Base-by-base conservation (phyloP, 1,284 basidiomycete genomes). In the Ustilago hordei region DNA sequence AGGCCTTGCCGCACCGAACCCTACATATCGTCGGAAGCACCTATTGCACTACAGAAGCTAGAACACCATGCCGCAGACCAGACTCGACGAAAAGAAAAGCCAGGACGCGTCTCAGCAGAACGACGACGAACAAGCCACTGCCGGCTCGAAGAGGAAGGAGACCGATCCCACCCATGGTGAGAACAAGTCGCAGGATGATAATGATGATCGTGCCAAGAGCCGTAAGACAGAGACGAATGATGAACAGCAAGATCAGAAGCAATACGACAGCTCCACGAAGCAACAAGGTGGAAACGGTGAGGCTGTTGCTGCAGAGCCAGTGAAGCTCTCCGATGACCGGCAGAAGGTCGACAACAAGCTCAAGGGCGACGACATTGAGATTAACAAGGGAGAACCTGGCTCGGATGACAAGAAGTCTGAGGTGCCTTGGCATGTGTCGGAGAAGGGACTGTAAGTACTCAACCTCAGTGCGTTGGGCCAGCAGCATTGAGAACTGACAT, bases 381-480 rank as follows among this genome's bases (percentile, higher is more conserved):
- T 53, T 52, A 58, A 55, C 60, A 55, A 59, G 31, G 57, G 13
- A 3, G 41, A 17, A 3, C 38, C 53, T 4, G 17, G 31, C 34
- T 31, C 52, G 23, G 23, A 48, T 7, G 17, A 53, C 8, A 60
- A 55, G 35, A 54, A 54, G 34, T 60, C 53, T 2, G 71, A 74
- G 32, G 57, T 74, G 9, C 63, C 65, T 11, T 76, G 74, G 74
- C 69, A 76, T 19, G 62, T 76, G 4, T 52, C 62, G 0, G 74
- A 72, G 38, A 76, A 72, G 19, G 74, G 74, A 17, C 28, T 72
- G 66, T 69, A 41, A 57, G 66, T 69, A 43, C 6, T 15, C 13
- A 15, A 41, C 6, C 28, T 23, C 1, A 35, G 34, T 19, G 31
- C 15, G 4, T 8, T 23, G 13, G n/a, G 9, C 36, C 2, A 31